Percentiles rank a stretch among this genome's conserved stretches.
Evolutionary conservation across 345 rosid species (phyloP).

Genomic region (Turritis glabra): DNA sequence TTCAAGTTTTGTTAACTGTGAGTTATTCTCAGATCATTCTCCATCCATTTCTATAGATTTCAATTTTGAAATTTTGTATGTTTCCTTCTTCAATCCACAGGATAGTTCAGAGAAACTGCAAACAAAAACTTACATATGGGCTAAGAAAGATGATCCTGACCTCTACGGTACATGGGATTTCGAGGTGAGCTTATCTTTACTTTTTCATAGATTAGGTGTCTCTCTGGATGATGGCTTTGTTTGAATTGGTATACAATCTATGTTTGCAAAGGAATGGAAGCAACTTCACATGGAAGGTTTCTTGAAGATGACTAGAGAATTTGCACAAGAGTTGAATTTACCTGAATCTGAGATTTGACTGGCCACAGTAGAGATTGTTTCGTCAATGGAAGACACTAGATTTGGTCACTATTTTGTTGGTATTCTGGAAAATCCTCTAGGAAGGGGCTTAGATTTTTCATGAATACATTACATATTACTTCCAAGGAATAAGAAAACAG

Average conservation of each 20-base stretch:
- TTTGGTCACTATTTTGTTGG: neutral
- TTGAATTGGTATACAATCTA: neutral
- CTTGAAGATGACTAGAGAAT: slow-evolving; percentile 63
- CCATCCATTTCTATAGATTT: neutral
- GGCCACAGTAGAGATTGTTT: neutral
- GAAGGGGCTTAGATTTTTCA: neutral
- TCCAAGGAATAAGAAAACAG: neutral
- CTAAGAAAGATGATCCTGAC: slow-evolving; percentile 58
- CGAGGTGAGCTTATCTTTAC: slow-evolving; percentile 50
- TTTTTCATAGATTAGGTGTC: neutral
- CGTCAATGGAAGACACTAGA: neutral
- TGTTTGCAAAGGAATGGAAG: slow-evolving; percentile 60
- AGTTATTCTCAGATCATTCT: slow-evolving; percentile 10
- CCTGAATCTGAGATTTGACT: slow-evolving; percentile 62
- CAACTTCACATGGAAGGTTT: slow-evolving; percentile 61
- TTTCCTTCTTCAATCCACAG: slow-evolving; percentile 40
- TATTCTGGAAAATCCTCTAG: neutral
- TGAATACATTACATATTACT: neutral
- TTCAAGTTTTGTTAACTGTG: slow-evolving; percentile 62
- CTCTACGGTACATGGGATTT: slow-evolving; percentile 84
- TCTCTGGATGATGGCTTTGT: neutral
- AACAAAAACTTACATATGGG: slow-evolving; percentile 71
- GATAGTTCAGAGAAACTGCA: slow-evolving; percentile 51
- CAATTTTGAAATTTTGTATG: neutral
- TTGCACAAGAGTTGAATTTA: slow-evolving; percentile 55